These are phyloP conservation scores for Colletotrichum trifolii DNA, from an alignment of 2,329 filamentous ascomycete species.

Conservation along the genomic window DNA sequence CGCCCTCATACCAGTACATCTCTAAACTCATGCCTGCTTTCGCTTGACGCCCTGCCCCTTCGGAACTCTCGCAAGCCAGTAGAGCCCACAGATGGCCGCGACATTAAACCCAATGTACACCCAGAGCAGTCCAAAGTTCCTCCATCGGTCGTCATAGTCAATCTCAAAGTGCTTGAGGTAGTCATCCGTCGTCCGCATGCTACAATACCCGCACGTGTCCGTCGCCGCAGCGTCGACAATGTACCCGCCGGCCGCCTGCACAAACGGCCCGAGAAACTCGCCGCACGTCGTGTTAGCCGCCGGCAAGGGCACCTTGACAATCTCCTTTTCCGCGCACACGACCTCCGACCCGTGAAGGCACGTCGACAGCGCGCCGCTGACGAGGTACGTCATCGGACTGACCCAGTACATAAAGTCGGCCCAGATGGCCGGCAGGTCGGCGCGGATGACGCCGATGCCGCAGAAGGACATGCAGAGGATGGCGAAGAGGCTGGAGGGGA, in stretches of 20 bases:
- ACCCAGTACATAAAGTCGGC: slow-evolving; percentile 39
- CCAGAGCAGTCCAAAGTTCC: slow-evolving; percentile 63
- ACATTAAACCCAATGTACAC: slow-evolving; percentile 65
- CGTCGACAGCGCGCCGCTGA: slow-evolving; percentile 42
- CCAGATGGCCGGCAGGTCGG: slow-evolving; percentile 35
- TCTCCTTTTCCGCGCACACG: slow-evolving; percentile 33
- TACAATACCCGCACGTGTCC: slow-evolving; percentile 57
- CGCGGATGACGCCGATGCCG: slow-evolving; percentile 36
- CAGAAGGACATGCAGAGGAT: slow-evolving; percentile 38
- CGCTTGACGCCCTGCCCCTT: slow-evolving; percentile 30
- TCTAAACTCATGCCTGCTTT: background rate
- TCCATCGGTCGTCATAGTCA: slow-evolving; percentile 62
- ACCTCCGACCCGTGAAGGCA: slow-evolving; percentile 39
- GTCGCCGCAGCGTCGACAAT: slow-evolving; percentile 44
- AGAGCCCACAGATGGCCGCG: slow-evolving; percentile 57
- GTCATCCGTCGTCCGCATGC: slow-evolving; percentile 49
- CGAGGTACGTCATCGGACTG: slow-evolving; percentile 44
- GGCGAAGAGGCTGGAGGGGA: slow-evolving; percentile 32
- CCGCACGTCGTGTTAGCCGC: slow-evolving; percentile 31
- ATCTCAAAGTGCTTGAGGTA: slow-evolving; percentile 54
- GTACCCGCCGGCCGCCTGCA: slow-evolving; percentile 30
- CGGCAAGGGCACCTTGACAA: slow-evolving; percentile 33
- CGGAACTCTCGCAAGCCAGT: slow-evolving; percentile 53
- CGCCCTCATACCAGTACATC: too few relatives aligned
- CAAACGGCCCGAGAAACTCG: slow-evolving; percentile 34